Evolutionary conservation across 768 basidiomycete species (phyloP).

Genomic region (Leccinum aurantiacum): DNA sequence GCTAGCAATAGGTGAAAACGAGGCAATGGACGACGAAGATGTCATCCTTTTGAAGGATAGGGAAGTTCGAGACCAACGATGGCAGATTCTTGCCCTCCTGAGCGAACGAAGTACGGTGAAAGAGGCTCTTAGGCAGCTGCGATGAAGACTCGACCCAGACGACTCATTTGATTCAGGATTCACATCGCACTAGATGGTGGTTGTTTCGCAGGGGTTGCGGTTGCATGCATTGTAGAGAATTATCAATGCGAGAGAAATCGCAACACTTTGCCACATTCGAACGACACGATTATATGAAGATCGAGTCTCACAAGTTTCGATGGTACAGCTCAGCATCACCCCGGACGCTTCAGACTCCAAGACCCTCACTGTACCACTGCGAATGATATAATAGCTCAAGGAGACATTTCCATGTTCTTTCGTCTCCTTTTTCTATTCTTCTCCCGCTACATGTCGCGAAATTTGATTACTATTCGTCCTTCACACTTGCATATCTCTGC

Average conservation of each 20-base stretch:
- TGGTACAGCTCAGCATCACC: background rate
- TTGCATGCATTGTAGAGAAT: background rate
- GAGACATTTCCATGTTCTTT: slow-evolving; percentile 28
- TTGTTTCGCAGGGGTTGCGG: slow-evolving; percentile 1
- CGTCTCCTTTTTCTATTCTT: slow-evolving; percentile 23
- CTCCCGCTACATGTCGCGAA: slow-evolving; percentile 29
- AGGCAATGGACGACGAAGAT: slow-evolving; percentile 46
- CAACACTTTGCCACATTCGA: background rate
- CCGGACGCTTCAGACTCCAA: background rate
- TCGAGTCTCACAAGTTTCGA: background rate
- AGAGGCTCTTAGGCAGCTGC: slow-evolving; percentile 48
- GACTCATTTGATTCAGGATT: background rate
- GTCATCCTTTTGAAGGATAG: slow-evolving; percentile 55
- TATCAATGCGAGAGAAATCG: background rate
- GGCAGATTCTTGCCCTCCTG: slow-evolving; percentile 77
- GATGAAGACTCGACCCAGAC: slow-evolving; percentile 15
- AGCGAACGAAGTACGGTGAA: slow-evolving; percentile 72
- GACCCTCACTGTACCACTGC: background rate
- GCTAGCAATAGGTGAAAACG: slow-evolving; percentile 56
- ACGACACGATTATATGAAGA: background rate
- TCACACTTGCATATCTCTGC: slow-evolving; percentile 39
- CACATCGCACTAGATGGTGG: background rate
- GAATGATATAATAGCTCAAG: slow-evolving; percentile 10
- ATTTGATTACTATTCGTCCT: slow-evolving; percentile 44
- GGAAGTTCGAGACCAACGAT: slow-evolving; percentile 66